Conservation (phyloP, 2,329 filamentous ascomycete species). For the Dichotomopilus funicola region DNA sequence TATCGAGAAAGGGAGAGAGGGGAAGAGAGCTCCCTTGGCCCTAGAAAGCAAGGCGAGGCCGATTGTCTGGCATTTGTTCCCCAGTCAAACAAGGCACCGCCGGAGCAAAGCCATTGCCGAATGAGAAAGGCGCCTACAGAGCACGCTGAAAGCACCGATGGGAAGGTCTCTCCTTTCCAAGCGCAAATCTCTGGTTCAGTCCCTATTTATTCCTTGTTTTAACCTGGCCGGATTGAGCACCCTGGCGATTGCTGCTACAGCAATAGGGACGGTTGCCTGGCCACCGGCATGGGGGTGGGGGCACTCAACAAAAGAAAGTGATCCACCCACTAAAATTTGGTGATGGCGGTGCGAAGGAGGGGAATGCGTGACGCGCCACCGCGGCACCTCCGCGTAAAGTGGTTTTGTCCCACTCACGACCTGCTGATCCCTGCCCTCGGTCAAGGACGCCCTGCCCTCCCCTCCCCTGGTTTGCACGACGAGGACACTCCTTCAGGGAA, state of each 20-base stretch:
- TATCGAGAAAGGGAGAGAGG: neutral
- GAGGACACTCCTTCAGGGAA: conserved; percentile 1
- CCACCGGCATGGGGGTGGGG: conserved; percentile 10
- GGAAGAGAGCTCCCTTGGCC: neutral
- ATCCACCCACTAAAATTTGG: conserved; percentile 10
- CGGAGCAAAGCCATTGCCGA: conserved; percentile 9
- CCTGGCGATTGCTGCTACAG: conserved; percentile 12
- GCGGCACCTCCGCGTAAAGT: conserved; percentile 29
- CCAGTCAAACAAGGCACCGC: conserved; percentile 4
- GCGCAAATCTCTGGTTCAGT: conserved; percentile 1
- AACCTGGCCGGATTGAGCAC: conserved; percentile 11
- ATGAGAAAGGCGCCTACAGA: conserved; percentile 14
- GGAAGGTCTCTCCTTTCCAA: neutral
- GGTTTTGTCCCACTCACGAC: conserved; percentile 16
- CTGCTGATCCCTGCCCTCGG: conserved; percentile 22
- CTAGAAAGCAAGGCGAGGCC: conserved; percentile 8
- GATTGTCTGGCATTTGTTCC: conserved; percentile 1
- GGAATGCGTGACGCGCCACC: conserved; percentile 21
- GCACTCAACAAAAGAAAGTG: conserved; percentile 20
- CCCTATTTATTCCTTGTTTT: conserved; percentile 18
- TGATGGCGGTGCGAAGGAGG: conserved; percentile 19
- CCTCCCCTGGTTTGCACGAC: conserved; percentile 2
- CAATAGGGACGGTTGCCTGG: conserved; percentile 22
- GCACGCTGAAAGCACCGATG: conserved; percentile 12
- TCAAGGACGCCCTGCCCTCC: conserved; percentile 7